Evolutionary conservation across 164 flowering plant genomes (phyloP), one percentile per base, ranked within the genome.

Genomic region (Platanus orientalis): DNA sequence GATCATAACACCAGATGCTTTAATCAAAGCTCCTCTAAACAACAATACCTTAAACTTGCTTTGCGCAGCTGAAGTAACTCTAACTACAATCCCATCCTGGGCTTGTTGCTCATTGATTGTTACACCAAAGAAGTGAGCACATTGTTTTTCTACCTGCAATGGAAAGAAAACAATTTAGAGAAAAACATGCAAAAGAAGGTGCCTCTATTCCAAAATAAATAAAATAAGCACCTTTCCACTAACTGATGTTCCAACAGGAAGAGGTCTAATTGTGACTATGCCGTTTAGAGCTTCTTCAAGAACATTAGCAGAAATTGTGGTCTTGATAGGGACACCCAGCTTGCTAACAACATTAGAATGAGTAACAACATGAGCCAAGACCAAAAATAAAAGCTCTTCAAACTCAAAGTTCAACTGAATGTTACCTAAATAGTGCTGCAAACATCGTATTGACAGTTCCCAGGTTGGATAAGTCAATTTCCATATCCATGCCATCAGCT

Each of bases 391-490:
- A 39, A 20, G 1, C 7, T 54, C 32, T 49, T 9, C 19, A 24
- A 14, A 23, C 30, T 27, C 23, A 49, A 20, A 17, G 26, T 45
- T 51, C 14, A 65, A 73, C 23, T 19, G 51, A 60, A 29, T 30
- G 30, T 71, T 60, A 94, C 99, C 99, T 89, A 84, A 95, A 95
- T 56, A 95, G 70, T 67, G 99, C 99, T 9, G 97, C 97, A 85
- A 95, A 92, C 94, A 95, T 81, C 6, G 97, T 95, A 75, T 95
- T 95, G 68, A 95, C 97, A 66, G 99, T 92, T 60, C 99, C 97
- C 53, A 92, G 85, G 72, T 89, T 95, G 17, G 99, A 92, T 57
- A 95, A 84, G 75, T 95, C 97, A 64, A 92, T 83, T 73, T 95
- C 99, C 99, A 92, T 87, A 71, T 92, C 94, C 94, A 92, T 82